Evolutionary conservation across 1,284 basidiomycete species (phyloP).

Genomic region (Malassezia slooffiae): DNA sequence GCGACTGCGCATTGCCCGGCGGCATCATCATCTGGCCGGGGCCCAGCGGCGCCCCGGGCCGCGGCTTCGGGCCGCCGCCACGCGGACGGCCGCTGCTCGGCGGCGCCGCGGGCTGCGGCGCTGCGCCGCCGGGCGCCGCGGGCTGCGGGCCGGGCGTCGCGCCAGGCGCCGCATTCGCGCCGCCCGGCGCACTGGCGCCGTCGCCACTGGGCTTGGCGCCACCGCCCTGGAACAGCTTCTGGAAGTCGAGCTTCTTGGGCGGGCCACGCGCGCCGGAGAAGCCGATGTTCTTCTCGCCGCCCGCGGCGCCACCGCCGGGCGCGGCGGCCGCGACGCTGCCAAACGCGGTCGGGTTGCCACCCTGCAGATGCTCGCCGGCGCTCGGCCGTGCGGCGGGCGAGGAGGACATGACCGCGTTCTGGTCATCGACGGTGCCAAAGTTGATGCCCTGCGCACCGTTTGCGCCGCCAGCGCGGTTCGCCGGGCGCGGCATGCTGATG

Average conservation of each 20-base stretch:
- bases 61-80: too few relatives aligned
- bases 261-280: conserved; percentile 57
- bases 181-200: conserved; percentile 18
- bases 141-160: conserved; percentile 1
- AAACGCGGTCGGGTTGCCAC: conserved; percentile 45
- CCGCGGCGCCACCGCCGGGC: too few relatives aligned
- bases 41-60: too few relatives aligned
- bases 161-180: conserved; percentile 17
- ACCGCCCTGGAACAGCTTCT: conserved; percentile 44
- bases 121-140: too few relatives aligned
- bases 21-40: too few relatives aligned
- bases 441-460: conserved; percentile 36
- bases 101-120: too few relatives aligned
- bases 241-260: conserved; percentile 46
- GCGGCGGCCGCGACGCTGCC: conserved; percentile 40
- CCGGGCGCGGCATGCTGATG: conserved; percentile 14
- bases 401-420: conserved; percentile 47
- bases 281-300: conserved; percentile 33
- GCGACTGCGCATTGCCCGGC: too few relatives aligned
- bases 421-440: conserved; percentile 48
- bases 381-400: conserved; percentile 47
- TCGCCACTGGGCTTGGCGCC: conserved; percentile 10
- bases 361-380: conserved; percentile 37
- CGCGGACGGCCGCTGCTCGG: too few relatives aligned
- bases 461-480: conserved; percentile 8